These are phyloP conservation scores for Xerocomellus intermedius DNA, from an alignment of 768 basidiomycete species.

Conservation along the genomic window DNA sequence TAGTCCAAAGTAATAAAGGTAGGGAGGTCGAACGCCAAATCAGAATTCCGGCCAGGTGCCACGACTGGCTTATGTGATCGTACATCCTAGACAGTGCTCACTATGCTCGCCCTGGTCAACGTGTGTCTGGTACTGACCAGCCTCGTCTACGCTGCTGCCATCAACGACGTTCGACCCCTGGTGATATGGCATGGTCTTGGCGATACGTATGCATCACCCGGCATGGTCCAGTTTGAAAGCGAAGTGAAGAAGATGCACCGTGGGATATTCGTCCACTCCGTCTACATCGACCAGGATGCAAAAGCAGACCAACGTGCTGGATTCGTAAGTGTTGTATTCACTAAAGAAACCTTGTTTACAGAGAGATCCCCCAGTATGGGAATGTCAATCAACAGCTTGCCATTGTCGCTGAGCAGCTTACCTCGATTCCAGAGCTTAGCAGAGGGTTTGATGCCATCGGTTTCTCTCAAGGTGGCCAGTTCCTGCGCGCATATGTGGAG, in stretches of 20 bases:
- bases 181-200: conserved; percentile 83
- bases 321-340: conserved; percentile 53
- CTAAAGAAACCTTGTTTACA: not conserved
- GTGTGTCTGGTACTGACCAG: conserved; percentile 15
- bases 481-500: conserved; percentile 82
- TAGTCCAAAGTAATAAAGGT: too few relatives aligned
- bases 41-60: too few relatives aligned
- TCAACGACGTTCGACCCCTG: conserved; percentile 45
- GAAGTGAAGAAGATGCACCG: conserved; percentile 62
- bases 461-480: conserved; percentile 88
- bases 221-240: conserved; percentile 64
- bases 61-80: conserved; percentile 3
- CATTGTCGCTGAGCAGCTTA: conserved; percentile 62
- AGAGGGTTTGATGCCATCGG: conserved; percentile 84
- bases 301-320: conserved; percentile 66
- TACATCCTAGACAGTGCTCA: not conserved
- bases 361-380: conserved; percentile 55
- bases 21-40: too few relatives aligned
- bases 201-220: conserved; percentile 73
- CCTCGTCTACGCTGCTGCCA: conserved; percentile 12
- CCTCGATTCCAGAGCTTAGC: conserved; percentile 58
- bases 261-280: conserved; percentile 74
- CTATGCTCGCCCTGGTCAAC: conserved; percentile 15
- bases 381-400: conserved; percentile 71
- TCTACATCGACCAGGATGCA: conserved; percentile 62